Evolutionary conservation across 208 protist species (phyloP).

Genomic region (Leptomonas pyrrhocoris): DNA sequence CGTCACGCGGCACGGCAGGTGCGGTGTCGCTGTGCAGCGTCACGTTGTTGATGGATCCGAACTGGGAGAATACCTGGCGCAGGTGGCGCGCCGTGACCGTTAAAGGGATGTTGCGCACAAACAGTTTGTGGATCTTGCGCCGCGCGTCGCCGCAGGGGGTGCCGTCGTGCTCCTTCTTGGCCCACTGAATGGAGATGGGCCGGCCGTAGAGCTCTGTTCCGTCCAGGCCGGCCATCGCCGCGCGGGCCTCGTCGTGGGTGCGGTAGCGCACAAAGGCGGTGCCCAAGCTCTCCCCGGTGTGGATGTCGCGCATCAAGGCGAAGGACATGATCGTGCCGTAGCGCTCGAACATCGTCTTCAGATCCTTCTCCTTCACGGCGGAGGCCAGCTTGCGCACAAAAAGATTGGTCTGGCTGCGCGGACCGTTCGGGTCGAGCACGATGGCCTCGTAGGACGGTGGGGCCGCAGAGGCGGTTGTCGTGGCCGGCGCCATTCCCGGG

Average conservation of each 20-base stretch:
- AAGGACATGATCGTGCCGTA: constrained; percentile 70
- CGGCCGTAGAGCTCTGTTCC: constrained; percentile 52
- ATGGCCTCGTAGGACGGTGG: constrained; percentile 56
- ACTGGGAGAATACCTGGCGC: constrained; percentile 46
- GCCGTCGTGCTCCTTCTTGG: constrained; percentile 81
- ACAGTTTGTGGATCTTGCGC: constrained; percentile 75
- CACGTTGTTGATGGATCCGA: constrained; percentile 61
- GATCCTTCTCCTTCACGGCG: constrained; percentile 54
- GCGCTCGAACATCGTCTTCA: constrained; percentile 60
- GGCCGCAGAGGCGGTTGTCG: not conserved
- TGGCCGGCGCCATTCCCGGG: not conserved
- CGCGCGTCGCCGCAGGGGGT: constrained; percentile 71
- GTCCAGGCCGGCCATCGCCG: constrained; percentile 58
- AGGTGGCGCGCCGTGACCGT: constrained; percentile 52
- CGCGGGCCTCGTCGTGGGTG: constrained; percentile 58
- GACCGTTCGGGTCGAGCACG: constrained; percentile 55
- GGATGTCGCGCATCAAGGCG: constrained; percentile 84
- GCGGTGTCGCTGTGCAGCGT: constrained; percentile 77
- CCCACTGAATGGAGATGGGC: constrained; percentile 80
- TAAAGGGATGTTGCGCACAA: constrained; percentile 85
- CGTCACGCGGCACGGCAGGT: constrained; percentile 23
- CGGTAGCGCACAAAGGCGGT: constrained; percentile 85
- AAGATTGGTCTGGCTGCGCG: constrained; percentile 79
- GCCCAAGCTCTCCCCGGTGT: constrained; percentile 82
- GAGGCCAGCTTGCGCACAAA: constrained; percentile 79